phyloP scores from a whole-genome alignment of 768 basidiomycete genomes.

The Suillus hirtellus region DNA sequence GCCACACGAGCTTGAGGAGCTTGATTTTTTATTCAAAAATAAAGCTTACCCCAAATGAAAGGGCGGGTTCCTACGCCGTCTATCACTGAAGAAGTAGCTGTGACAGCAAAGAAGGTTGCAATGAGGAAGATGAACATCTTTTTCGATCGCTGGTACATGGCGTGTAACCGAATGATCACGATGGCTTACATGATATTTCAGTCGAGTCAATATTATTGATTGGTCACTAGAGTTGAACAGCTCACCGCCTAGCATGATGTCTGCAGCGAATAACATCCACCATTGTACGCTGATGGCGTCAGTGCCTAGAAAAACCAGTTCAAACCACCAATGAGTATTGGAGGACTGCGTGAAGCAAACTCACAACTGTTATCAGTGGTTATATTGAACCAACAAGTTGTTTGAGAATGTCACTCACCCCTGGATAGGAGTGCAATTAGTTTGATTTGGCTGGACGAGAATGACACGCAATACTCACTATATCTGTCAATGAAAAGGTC shows the following conservation, averaged over 20 bases:
- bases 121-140: not conserved
- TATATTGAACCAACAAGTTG: not conserved
- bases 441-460: not conserved
- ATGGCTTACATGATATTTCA: not conserved
- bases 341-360: not conserved
- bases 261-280: not conserved
- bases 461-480: not conserved
- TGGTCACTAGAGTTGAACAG: not conserved
- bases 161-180: not conserved
- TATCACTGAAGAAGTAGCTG: not conserved
- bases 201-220: not conserved
- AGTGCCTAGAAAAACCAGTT: not conserved
- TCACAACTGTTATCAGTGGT: not conserved
- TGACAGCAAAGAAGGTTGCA: not conserved
- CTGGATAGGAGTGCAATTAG: not conserved
- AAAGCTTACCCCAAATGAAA: not conserved
- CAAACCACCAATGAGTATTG: not conserved
- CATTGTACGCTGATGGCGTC: not conserved
- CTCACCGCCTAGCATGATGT: not conserved
- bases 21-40: not conserved
- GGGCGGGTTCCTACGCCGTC: not conserved
- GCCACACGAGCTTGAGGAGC: not conserved
- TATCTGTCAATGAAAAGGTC: not conserved
- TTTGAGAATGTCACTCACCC: not conserved
- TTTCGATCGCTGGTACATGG: not conserved